Evolutionary conservation across 2,329 filamentous ascomycete genomes (phyloP), one percentile per base, ranked within the genome.

Genomic region (Pseudopyricularia javanii): DNA sequence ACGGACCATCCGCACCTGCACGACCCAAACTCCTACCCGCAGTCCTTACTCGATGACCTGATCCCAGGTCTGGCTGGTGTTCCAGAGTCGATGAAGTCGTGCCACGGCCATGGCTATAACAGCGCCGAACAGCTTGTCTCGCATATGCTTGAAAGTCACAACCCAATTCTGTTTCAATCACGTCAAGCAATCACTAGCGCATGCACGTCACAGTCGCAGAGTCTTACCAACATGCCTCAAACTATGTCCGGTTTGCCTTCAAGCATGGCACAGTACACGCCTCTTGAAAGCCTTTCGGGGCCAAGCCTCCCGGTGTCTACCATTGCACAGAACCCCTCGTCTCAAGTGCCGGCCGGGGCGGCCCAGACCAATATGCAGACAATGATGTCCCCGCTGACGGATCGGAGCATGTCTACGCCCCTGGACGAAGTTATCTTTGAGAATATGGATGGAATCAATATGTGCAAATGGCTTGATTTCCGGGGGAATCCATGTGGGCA

Each of bases 381-480:
- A n/a, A 15, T 50, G 20, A 34, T 30, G 14, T 24, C 49, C 20
- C 49, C 49, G 22, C 49, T 17, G 3, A 37, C 49, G 17, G 49
- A 26, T 26, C 32, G 22, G 20, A 28, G 32, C 22, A 40, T 17
- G 15, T 11, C 49, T 30, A 33, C 35, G 12, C 24, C 33, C 49
- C 32, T 17, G 20, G 20, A 34, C 15, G 32, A n/a, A 15, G 33
- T 22, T 26, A 15, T 12, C 17, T 11, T 40, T 4, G 7, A 7
- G 15, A 14, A 14, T 12, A 22, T 11, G 9, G 22, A 12, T 20
- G 22, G 49, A 8, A 33, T n/a, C 26, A 48, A 11, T 7, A n/a
- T 26, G 51, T 68, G 65, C 52, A 54, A 62, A 20, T 68, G 65
- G 65, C 62, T 62, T 17, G 58, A 53, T 56, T 9, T 51, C 54